Evolutionary conservation across 306 rosid species (phyloP).

Genomic region (Acacia melanoxylon): DNA sequence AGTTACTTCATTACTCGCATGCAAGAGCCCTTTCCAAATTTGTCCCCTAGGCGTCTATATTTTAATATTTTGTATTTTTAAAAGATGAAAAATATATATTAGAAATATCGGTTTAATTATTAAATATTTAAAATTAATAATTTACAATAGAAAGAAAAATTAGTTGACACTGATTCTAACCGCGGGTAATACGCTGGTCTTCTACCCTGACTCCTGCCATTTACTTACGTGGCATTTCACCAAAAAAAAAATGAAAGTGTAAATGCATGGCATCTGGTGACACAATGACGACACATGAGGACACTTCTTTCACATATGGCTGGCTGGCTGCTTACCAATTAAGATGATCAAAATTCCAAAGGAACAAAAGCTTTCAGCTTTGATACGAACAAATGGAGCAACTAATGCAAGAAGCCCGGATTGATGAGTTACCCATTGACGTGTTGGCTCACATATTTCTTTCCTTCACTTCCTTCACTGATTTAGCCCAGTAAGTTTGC

Average conservation of each 20-base stretch:
- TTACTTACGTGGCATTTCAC: neutral
- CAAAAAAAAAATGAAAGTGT: neutral
- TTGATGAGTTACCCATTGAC: constrained; percentile 84
- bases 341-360: neutral
- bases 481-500: constrained; percentile 82
- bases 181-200: too few species aligned
- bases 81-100: too few species aligned
- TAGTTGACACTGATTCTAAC: too few species aligned
- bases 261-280: neutral
- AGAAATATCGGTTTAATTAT: too few species aligned
- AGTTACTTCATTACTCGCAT: too few species aligned
- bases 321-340: neutral
- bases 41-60: too few species aligned
- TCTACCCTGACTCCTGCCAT: neutral
- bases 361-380: neutral
- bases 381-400: constrained; percentile 38
- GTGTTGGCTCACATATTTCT: constrained; percentile 72
- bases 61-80: too few species aligned
- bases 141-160: too few species aligned
- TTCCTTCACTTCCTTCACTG: constrained; percentile 72
- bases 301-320: constrained; percentile 34
- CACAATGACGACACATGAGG: constrained; percentile 53
- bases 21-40: too few species aligned
- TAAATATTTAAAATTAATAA: too few species aligned
- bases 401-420: constrained; percentile 43